phyloP scores from a whole-genome alignment of 257 asterid species.

The Solanum etuberosum region DNA sequence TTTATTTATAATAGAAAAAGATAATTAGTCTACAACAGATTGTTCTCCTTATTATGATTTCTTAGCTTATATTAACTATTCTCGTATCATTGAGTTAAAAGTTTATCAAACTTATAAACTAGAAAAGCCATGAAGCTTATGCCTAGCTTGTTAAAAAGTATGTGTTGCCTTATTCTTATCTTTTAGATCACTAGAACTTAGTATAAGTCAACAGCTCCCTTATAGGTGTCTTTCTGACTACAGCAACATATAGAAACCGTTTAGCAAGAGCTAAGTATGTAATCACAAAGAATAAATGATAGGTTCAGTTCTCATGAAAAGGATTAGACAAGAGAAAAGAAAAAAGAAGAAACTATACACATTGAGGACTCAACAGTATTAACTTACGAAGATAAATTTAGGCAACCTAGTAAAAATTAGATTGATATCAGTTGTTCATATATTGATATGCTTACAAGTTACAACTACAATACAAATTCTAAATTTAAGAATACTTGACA shows the following conservation, averaged over 20 bases:
- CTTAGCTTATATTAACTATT: background rate
- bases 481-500: conserved; percentile 1
- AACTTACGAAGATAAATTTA: background rate
- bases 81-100: background rate
- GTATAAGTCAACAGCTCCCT: background rate
- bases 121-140: background rate
- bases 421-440: background rate
- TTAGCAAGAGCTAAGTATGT: background rate
- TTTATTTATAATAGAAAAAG: background rate
- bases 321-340: background rate
- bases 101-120: background rate
- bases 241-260: background rate
- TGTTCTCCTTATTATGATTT: background rate
- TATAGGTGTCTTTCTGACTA: background rate
- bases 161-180: background rate
- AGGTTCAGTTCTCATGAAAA: background rate
- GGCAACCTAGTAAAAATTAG: background rate
- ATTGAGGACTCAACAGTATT: background rate
- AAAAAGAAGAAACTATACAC: background rate
- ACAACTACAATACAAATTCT: background rate
- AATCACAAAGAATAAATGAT: background rate
- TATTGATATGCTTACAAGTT: background rate
- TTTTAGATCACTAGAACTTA: background rate
- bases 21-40: background rate
- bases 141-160: background rate